Evolutionary conservation across 192 early-diverging fungal species (phyloP), one percentile per base, ranked within the genome.

Genomic region (Podila minutissima): DNA sequence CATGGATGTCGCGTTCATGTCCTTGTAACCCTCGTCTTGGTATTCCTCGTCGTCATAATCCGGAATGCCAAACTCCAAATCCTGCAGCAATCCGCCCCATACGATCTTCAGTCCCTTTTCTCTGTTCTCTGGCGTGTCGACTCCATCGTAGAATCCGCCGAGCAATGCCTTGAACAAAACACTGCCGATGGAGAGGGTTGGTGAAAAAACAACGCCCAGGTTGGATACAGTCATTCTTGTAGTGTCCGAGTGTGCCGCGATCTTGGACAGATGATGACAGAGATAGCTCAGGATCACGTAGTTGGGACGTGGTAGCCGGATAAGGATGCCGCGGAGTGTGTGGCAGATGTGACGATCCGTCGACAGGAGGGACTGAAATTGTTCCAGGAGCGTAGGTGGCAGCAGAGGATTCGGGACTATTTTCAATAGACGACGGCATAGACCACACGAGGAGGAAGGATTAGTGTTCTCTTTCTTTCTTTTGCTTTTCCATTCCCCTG

Each of bases 191-290:
- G 83, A 83, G 7, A 91, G 72, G 8, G 86, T 90, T 12, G 90
- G 90, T n/a, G 85, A 85, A 82, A 91, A 91, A 31, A 91, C 88
- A 0, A 90, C 70, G 1, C 83, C 90, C 12, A 91, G 74, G 50
- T 91, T 91, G 24, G 85, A 88, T 5, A 86, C 84, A 3, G 81
- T 89, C 90, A 91, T 91, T 59, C 86, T 85, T 60, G 89, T 91
- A 32, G 74, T 78, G n/a, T 86, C 82, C 17, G 62, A 67, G 49
- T 85, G 76, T 17, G 71, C 71, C 10, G 83, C 84, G 19, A 91
- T 83, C 48, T 83, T 88, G 46, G 87, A 82, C 24, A 91, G 66
- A 50, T 91, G 90, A 33, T 71, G 75, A 65, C 82, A 89, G 11
- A 83, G 83, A 82, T 67, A 87, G 71, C 71, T 86, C 62, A 68